A percentile compares a stretch with the other conserved stretches of the same genome.
phyloP scores from a whole-genome alignment of 2,329 filamentous ascomycete species.

The Aspergillus latus region DNA sequence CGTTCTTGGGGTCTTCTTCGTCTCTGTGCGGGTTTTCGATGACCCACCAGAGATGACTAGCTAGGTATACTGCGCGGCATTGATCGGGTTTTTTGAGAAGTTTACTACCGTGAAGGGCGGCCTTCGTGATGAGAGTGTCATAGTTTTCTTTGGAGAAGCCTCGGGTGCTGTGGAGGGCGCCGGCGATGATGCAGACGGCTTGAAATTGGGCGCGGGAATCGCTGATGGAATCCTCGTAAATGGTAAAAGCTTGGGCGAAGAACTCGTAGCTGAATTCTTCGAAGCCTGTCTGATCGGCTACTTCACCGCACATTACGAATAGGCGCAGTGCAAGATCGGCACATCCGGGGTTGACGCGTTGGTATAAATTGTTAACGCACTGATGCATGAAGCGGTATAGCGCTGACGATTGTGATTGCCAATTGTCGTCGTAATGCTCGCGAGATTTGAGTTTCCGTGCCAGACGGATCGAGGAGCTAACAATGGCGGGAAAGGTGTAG shows the following conservation, averaged over 20 bases:
- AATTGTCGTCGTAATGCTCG: slow-evolving; percentile 81
- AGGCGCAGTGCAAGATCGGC: slow-evolving; percentile 86
- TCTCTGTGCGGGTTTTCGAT: slow-evolving; percentile 74
- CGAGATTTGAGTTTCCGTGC: slow-evolving; percentile 84
- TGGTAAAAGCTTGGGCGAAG: slow-evolving; percentile 96
- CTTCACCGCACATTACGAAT: slow-evolving; percentile 88
- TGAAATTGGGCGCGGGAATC: slow-evolving; percentile 98
- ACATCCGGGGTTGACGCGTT: slow-evolving; percentile 75
- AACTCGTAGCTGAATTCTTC: slow-evolving; percentile 98
- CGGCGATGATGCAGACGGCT: slow-evolving; percentile 91
- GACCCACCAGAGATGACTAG: slow-evolving; percentile 97
- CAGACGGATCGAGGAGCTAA: slow-evolving; percentile 86
- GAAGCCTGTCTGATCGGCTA: slow-evolving; percentile 85
- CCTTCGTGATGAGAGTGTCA: slow-evolving; percentile 97
- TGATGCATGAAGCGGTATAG: slow-evolving; percentile 96
- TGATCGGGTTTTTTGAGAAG: slow-evolving; percentile 97
- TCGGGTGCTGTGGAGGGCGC: slow-evolving; percentile 80
- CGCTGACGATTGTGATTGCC: slow-evolving; percentile 70
- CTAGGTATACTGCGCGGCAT: slow-evolving; percentile 92
- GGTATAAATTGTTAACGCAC: slow-evolving; percentile 80
- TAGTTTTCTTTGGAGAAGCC: slow-evolving; percentile 97
- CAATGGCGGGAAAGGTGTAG: slow-evolving; percentile 88
- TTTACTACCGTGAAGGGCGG: slow-evolving; percentile 93
- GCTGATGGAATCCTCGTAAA: slow-evolving; percentile 94
- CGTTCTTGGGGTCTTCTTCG: slow-evolving; percentile 78